phyloP scores from a whole-genome alignment of 2,329 filamentous ascomycete species.

The Paraconiothyrium sp. region DNA sequence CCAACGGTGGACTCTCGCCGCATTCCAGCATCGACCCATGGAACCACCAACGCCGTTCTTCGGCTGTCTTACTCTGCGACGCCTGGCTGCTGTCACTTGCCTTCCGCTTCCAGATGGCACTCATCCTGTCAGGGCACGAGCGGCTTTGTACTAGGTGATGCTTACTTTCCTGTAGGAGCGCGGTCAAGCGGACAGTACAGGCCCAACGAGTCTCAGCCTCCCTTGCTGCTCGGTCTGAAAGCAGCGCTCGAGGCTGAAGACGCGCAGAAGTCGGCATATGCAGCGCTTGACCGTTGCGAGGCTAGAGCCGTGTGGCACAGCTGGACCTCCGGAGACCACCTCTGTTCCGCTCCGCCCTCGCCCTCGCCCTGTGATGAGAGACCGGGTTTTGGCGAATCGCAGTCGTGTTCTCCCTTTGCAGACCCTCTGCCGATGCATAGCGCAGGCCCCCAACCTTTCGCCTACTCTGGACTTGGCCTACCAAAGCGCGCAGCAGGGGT shows the following conservation, averaged over 20 bases:
- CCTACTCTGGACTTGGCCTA: constrained; percentile 18
- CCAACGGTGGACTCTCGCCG: constrained; percentile 2
- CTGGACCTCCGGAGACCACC: constrained; percentile 15
- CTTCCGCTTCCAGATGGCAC: constrained; percentile 15
- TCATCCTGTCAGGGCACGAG: constrained; percentile 18
- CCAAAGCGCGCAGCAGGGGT: constrained; percentile 22
- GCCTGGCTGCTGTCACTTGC: constrained; percentile 21
- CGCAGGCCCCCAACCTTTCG: not conserved
- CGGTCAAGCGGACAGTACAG: constrained; percentile 11
- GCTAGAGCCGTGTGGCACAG: constrained; percentile 21
- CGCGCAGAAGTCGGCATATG: not conserved
- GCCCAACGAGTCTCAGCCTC: constrained; percentile 19
- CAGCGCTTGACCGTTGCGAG: constrained; percentile 1
- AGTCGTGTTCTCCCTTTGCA: constrained; percentile 14
- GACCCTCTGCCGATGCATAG: constrained; percentile 10
- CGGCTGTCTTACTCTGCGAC: constrained; percentile 25
- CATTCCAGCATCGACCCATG: not conserved
- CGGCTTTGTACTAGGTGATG: constrained; percentile 12
- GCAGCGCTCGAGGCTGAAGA: constrained; percentile 11
- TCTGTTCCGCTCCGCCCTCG: constrained; percentile 14
- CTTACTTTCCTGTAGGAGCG: not conserved
- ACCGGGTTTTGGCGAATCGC: constrained; percentile 24
- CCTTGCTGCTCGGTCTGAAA: constrained; percentile 13
- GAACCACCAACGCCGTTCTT: constrained; percentile 7
- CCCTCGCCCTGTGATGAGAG: constrained; percentile 23